phyloP scores from a whole-genome alignment of 75 land plant genomes.

The Cunninghamia lanceolata region DNA sequence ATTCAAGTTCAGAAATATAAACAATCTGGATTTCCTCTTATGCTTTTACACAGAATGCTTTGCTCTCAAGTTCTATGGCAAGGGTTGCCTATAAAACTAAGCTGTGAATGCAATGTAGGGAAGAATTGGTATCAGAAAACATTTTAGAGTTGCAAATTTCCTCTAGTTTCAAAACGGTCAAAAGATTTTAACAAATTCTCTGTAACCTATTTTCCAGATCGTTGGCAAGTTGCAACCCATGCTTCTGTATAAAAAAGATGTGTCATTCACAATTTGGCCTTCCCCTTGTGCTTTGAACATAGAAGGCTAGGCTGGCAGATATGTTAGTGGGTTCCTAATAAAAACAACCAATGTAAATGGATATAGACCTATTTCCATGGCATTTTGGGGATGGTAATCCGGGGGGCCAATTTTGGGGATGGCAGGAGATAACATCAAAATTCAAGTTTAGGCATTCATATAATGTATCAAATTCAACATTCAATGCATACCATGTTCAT shows the following conservation, averaged over 20 bases:
- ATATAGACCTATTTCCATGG: no score
- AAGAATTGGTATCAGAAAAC: background rate
- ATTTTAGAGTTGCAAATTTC: background rate
- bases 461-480: no score
- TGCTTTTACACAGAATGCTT: background rate
- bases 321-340: no score
- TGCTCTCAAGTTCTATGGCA: background rate
- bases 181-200: background rate
- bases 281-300: no score
- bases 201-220: background rate
- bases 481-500: no score
- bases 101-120: background rate
- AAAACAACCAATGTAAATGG: no score
- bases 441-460: no score
- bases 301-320: no score
- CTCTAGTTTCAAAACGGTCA: background rate
- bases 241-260: background rate
- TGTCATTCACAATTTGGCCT: no score
- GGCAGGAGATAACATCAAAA: no score
- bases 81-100: background rate
- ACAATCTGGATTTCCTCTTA: background rate
- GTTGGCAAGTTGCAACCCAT: background rate
- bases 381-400: no score
- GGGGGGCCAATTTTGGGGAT: no score
- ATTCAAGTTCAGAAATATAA: background rate